Base-by-base conservation (phyloP, 176 grass and related monocot genomes). In the barley (Hordeum vulgare) region DNA sequence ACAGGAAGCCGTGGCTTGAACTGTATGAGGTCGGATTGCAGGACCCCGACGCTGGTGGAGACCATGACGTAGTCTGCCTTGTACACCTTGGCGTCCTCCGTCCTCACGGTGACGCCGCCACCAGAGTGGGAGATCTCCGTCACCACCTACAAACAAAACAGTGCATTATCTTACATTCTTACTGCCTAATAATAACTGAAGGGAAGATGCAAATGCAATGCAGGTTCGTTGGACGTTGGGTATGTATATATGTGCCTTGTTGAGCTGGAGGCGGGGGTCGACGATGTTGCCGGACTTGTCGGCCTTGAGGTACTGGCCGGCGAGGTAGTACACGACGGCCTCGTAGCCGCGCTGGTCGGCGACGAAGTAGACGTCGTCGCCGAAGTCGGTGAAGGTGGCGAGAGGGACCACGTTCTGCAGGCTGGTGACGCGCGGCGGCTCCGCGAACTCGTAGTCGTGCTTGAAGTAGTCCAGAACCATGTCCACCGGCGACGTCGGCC, bases 401-500 rank as follows among this genome's bases (percentile, higher is more conserved):
- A 86, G 49, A 2, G 93, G 89, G 2, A 90, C 35, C 1, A 82
- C 84, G 78, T 86, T 94, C 66, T 94, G 93, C 57, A 92, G 74
- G 78, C 93, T 92, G 25, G 87, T 90, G 51, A 90, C 75, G 4
- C 87, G 87, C 21, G 89, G 87, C 63, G 47, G 64, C 64, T 67
- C 64, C 0, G 64, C 64, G 18, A 67, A 67, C 64, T 67, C 64
- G 64, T 84, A 92, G 78, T 94, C 90, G 51, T 84, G 74, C 45
- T 47, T 78, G 85, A 59, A 94, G 90, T 94, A 94, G 74, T 94
- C 93, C 40, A 92, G 33, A 35, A 83, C 75, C 93, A 94, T 94
- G 51, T 94, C 90, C 74, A 94, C 36, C 7, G 87, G 60, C 9
- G 49, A 77, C 59, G 23, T 29, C 53, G 80, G 57, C n/a, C 68